phyloP scores from a whole-genome alignment of 441 rosid genomes.

The Syzygium syzygioides region DNA sequence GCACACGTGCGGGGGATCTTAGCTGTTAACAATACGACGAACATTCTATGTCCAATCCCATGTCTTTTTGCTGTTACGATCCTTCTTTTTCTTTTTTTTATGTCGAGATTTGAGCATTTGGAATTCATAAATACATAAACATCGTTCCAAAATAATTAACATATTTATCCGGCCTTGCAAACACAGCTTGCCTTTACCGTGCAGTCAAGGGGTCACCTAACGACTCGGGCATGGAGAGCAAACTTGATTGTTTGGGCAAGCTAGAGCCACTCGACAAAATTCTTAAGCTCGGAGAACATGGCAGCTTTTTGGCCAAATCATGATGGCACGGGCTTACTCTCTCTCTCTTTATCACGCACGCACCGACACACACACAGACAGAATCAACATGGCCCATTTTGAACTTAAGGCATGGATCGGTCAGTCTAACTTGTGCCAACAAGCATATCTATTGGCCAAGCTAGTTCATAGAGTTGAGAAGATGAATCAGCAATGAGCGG shows the following conservation, averaged over 20 bases:
- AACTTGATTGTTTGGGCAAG: not conserved
- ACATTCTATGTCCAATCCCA: not conserved
- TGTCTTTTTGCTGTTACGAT: not conserved
- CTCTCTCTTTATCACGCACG: not conserved
- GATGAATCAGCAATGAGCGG: not conserved
- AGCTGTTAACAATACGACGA: not conserved
- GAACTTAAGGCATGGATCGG: not conserved
- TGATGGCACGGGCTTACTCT: not conserved
- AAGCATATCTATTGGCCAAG: not conserved
- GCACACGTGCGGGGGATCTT: not conserved
- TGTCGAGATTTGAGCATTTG: not conserved
- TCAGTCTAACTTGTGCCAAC: not conserved
- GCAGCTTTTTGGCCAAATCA: too few relatives aligned
- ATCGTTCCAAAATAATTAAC: too few relatives aligned
- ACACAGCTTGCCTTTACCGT: too few relatives aligned
- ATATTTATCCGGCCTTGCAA: too few relatives aligned
- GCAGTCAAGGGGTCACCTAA: too few relatives aligned
- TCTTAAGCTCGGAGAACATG: too few relatives aligned
- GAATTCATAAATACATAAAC: too few relatives aligned
- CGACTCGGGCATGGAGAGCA: accelerated
- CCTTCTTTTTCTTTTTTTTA: too few relatives aligned
- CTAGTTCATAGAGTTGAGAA: not conserved
- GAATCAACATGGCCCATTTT: not conserved
- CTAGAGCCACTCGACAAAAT: not conserved
- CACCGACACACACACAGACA: too few relatives aligned